Percentiles rank a stretch among this genome's conserved stretches.
These are phyloP conservation scores for Leersia perrieri DNA, from an alignment of 176 grass and related monocot genomes.

Conservation along the genomic window DNA sequence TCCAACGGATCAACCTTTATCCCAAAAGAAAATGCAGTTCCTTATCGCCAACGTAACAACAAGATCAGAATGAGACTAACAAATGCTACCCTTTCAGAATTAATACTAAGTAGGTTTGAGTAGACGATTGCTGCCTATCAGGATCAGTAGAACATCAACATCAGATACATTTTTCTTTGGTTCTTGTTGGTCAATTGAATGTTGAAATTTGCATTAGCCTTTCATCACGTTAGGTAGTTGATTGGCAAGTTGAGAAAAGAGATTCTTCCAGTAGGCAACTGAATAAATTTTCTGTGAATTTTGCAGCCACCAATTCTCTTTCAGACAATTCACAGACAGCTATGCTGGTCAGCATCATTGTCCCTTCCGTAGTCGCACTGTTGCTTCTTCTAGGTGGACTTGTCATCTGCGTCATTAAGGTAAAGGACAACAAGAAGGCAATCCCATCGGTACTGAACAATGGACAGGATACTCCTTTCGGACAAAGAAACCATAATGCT, in stretches of 20 bases:
- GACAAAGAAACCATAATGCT: conserved; percentile 17
- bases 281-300: not conserved
- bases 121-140: not conserved
- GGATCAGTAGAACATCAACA: not conserved
- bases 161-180: not conserved
- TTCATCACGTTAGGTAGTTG: not conserved
- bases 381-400: not conserved
- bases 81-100: not conserved
- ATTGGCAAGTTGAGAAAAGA: not conserved
- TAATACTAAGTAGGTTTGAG: not conserved
- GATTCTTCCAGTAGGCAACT: not conserved
- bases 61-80: not conserved
- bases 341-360: conserved; percentile 1
- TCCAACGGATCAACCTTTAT: not conserved
- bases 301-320: not conserved
- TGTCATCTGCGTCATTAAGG: not conserved
- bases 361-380: not conserved
- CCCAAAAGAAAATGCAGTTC: not conserved
- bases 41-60: not conserved
- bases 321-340: not conserved
- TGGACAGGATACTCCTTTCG: not conserved
- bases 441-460: not conserved
- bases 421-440: not conserved
- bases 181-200: not conserved
- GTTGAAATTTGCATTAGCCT: not conserved